Evolutionary conservation across 1,284 basidiomycete genomes (phyloP).

Genomic region (Heterobasidion irregulare): DNA sequence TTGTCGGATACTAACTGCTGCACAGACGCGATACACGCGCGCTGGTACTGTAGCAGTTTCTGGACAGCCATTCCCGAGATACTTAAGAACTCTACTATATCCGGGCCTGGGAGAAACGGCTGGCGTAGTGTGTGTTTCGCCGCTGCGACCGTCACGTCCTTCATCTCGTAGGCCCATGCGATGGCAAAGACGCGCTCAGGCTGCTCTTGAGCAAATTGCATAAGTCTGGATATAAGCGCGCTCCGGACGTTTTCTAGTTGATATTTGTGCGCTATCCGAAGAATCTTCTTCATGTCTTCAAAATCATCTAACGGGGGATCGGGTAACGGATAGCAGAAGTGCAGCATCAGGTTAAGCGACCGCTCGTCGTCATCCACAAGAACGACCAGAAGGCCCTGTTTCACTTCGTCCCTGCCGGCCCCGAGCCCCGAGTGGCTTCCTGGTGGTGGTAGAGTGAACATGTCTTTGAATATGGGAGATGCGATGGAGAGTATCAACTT

Average conservation of each 20-base stretch:
- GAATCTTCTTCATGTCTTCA: neutral
- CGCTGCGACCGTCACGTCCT: neutral
- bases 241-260: constrained; percentile 2
- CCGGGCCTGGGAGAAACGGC: neutral
- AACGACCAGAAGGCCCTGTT: constrained; percentile 1
- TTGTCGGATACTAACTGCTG: too few relatives aligned
- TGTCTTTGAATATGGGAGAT: constrained; percentile 26
- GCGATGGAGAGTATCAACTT: constrained; percentile 22
- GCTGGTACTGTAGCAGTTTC: too few relatives aligned
- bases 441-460: constrained; percentile 18
- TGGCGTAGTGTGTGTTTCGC: neutral
- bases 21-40: too few relatives aligned
- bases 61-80: neutral
- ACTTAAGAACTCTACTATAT: neutral
- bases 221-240: neutral
- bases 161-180: neutral
- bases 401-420: neutral
- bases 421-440: neutral
- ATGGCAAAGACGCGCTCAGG: constrained; percentile 4
- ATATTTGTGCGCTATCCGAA: constrained; percentile 6
- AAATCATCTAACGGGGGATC: neutral
- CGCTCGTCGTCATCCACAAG: constrained; percentile 3
- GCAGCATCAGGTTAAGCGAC: constrained; percentile 4
- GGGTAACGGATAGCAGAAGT: constrained; percentile 8
- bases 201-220: neutral